A percentile compares a stretch with the other conserved stretches of the same genome.
Conservation (phyloP, 768 basidiomycete species). For the Collybia nuda region DNA sequence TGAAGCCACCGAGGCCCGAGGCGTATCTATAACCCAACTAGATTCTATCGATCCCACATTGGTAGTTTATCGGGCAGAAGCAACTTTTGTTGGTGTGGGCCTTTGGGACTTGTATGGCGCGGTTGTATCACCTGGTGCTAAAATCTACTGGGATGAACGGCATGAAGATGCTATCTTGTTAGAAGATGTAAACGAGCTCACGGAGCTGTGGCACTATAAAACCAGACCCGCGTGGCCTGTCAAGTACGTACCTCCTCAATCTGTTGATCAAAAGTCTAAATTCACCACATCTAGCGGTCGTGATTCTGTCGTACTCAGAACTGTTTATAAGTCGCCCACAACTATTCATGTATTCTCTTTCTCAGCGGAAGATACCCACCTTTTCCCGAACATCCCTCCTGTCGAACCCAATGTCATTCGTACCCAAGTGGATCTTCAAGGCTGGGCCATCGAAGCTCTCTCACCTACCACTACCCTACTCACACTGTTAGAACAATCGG, state of each 20-base stretch:
- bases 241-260: constrained; percentile 57
- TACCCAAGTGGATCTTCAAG: constrained; percentile 96
- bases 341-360: constrained; percentile 95
- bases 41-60: constrained; percentile 97
- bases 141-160: constrained; percentile 84
- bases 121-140: constrained; percentile 83
- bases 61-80: constrained; percentile 94
- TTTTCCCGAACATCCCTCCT: constrained; percentile 75
- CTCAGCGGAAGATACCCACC: constrained; percentile 84
- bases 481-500: constrained; percentile 93
- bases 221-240: constrained; percentile 93
- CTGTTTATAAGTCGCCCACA: constrained; percentile 95
- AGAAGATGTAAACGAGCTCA: constrained; percentile 88
- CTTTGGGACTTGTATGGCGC: constrained; percentile 94
- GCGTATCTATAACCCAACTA: constrained; percentile 92
- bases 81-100: constrained; percentile 93
- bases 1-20: constrained; percentile 78
- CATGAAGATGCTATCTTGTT: constrained; percentile 84
- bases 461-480: constrained; percentile 94
- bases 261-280: constrained; percentile 10
- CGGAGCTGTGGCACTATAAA: constrained; percentile 92
- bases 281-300: constrained; percentile 59
- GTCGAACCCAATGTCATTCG: constrained; percentile 80
- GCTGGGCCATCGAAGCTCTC: constrained; percentile 94
- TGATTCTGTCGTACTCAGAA: constrained; percentile 88